Base-by-base conservation (phyloP, 2,329 filamentous ascomycete genomes). In the Exophiala sp. region DNA sequence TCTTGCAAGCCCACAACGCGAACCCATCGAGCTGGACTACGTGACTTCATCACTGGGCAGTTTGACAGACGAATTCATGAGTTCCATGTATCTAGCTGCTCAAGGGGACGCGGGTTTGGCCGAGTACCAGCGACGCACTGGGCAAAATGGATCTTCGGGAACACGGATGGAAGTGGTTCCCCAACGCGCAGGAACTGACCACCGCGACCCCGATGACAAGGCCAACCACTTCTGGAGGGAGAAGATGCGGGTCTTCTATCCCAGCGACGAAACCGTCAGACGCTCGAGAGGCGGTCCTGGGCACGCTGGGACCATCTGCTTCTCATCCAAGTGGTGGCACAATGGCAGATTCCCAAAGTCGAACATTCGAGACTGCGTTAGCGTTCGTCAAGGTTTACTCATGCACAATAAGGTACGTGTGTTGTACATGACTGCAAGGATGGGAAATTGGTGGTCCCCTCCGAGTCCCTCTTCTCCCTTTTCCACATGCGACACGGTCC, bases 371-470 rank as follows among this genome's bases (percentile, higher is more conserved):
- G 88, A 97, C 64, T 89, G 85, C 64, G 72, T 82, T 56, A 94
- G 86, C 56, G 77, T 73, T 19, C 75, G 90, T 29, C 59, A 69
- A 2, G 86, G 88, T 0, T 65, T 96, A 18, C 71, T 98, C 55
- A 87, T 94, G 73, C 93, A 98, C 68, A 94, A 81, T 69, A 98
- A 98, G 71, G 73, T 88, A 58, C 70, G 82, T 27, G 24, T 27
- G 5, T 6, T 27, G 24, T 10, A 27, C 10, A 6, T 27, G 24
- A 6, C 10, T 27, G 24, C 6, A 5, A 27, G 24, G 10, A 6
- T 27, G 24, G n/a, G n/a, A n/a, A n/a, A n/a, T n/a, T n/a, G n/a
- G n/a, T n/a, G n/a, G n/a, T n/a, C 24, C 24, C 24, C 5, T 10
- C 10, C 6, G 24, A 27, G 54, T 50, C 23, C 22, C 44, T 5